phyloP scores from a whole-genome alignment of 805 yeast species.

The Brettanomyces sp. region DNA sequence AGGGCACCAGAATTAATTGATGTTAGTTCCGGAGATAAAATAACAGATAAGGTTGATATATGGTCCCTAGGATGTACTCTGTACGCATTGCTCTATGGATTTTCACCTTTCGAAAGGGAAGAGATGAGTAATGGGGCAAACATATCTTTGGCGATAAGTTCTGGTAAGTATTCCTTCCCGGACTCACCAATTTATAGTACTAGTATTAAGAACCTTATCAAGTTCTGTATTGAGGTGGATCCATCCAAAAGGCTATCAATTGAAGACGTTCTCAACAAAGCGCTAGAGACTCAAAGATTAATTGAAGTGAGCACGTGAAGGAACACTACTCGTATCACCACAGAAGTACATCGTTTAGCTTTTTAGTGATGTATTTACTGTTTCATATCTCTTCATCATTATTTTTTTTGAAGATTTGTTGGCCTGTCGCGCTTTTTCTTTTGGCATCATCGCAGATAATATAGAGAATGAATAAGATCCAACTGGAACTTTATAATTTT shows the following conservation, averaged over 20 bases:
- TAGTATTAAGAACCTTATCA: constrained; percentile 46
- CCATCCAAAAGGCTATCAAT: constrained; percentile 54
- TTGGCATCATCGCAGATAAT: no score
- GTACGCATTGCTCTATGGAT: constrained; percentile 67
- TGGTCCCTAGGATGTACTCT: constrained; percentile 89
- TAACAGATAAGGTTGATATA: constrained; percentile 72
- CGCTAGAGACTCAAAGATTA: constrained; percentile 30
- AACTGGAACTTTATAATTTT: no score
- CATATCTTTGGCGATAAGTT: constrained; percentile 62
- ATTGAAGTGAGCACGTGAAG: no score
- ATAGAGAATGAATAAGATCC: no score
- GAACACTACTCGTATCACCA: no score
- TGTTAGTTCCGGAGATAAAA: constrained; percentile 52
- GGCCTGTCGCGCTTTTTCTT: no score
- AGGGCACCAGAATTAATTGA: constrained; percentile 87
- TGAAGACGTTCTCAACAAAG: constrained; percentile 45
- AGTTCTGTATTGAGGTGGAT: constrained; percentile 52
- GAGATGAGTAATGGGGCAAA: constrained; percentile 78
- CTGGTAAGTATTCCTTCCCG: constrained; percentile 58
- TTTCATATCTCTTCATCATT: no score
- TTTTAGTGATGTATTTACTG: no score
- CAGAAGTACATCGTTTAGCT: no score
- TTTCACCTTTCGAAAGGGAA: constrained; percentile 81
- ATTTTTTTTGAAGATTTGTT: no score
- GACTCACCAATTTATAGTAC: constrained; percentile 40